Evolutionary conservation across 2,329 filamentous ascomycete species (phyloP).

Genomic region (Botrytis deweyae): DNA sequence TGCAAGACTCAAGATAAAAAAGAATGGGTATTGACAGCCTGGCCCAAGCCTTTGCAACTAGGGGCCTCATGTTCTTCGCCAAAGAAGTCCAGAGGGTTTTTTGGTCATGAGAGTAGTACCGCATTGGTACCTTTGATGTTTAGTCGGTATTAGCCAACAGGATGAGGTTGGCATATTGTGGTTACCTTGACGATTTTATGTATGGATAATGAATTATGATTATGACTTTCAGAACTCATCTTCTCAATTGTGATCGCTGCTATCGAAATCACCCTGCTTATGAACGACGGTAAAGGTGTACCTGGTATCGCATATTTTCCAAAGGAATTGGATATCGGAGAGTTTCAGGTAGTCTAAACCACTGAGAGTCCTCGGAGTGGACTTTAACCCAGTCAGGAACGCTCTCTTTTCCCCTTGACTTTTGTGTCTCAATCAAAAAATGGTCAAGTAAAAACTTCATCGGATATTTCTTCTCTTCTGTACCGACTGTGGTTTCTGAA

Average conservation of each 20-base stretch:
- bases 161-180: constrained; percentile 11
- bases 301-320: constrained; percentile 94
- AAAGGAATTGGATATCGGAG: constrained; percentile 79
- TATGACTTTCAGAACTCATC: background rate
- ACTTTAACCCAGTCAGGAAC: constrained; percentile 68
- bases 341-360: constrained; percentile 72
- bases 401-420: constrained; percentile 40
- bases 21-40: constrained; percentile 15
- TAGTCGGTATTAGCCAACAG: constrained; percentile 42
- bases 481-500: constrained; percentile 72
- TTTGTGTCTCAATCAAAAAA: constrained; percentile 57
- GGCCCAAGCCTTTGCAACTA: constrained; percentile 15
- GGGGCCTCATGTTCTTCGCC: constrained; percentile 28
- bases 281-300: constrained; percentile 70
- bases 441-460: constrained; percentile 94
- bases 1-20: constrained; percentile 34
- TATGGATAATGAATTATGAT: constrained; percentile 33
- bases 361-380: constrained; percentile 72
- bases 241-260: constrained; percentile 2
- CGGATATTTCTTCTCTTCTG: constrained; percentile 67
- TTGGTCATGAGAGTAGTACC: constrained; percentile 50
- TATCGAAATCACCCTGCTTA: constrained; percentile 20
- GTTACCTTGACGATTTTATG: constrained; percentile 11
- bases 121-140: constrained; percentile 61
- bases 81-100: constrained; percentile 29